Evolutionary conservation across 129 eudicot species (phyloP).

Genomic region (Heracleum sosnowskyi): DNA sequence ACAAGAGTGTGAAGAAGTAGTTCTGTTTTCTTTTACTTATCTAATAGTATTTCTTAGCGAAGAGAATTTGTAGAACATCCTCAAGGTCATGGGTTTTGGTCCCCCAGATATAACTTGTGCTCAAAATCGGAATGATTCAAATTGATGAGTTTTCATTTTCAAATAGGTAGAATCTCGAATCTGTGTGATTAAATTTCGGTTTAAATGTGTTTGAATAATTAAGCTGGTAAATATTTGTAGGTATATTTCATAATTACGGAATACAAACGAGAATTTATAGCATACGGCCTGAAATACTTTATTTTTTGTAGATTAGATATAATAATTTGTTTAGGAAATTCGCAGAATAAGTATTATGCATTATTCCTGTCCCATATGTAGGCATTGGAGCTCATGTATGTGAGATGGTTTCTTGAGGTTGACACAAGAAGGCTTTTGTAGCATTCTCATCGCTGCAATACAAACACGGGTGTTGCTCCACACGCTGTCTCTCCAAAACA

Average conservation of each 20-base stretch:
- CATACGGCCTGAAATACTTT: no score
- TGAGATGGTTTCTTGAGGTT: not conserved
- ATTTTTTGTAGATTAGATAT: not conserved
- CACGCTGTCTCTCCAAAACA: constrained; percentile 39
- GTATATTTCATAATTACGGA: no score
- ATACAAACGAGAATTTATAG: not conserved
- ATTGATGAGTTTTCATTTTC: not conserved
- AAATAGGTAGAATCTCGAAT: not conserved
- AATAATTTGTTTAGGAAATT: not conserved
- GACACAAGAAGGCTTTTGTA: constrained; percentile 38
- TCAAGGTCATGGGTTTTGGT: not conserved
- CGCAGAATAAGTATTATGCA: not conserved
- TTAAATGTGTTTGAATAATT: no score
- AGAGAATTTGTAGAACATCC: no score
- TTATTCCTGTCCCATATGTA: not conserved
- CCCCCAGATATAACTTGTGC: no score
- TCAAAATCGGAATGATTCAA: no score
- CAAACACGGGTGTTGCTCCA: constrained; percentile 80
- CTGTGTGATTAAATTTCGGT: not conserved
- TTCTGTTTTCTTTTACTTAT: no score
- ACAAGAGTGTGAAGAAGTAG: not conserved
- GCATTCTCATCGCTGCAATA: constrained; percentile 84
- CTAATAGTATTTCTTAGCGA: no score
- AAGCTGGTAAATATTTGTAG: not conserved
- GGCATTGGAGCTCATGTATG: not conserved